These are phyloP conservation scores for Chlorella sp. DNA, from an alignment of 139 green algal species.

Conservation along the genomic window DNA sequence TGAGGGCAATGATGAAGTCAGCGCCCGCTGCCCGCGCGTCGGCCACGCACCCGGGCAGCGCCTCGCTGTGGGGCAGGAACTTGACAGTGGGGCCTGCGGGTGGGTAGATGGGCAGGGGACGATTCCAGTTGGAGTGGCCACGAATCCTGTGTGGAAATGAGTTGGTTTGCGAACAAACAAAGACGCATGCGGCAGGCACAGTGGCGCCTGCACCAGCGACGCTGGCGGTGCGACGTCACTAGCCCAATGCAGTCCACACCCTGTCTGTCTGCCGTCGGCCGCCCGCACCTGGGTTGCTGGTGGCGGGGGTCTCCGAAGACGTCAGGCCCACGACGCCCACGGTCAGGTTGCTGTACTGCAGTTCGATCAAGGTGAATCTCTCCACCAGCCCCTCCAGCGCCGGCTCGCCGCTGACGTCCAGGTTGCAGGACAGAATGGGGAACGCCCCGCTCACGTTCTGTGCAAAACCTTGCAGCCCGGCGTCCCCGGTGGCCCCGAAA, in stretches of 20 bases:
- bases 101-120: background rate
- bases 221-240: no score
- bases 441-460: background rate
- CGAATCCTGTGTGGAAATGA: background rate
- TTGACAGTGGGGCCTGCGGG: background rate
- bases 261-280: no score
- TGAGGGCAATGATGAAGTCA: constrained; percentile 1
- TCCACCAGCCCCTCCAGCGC: constrained; percentile 7
- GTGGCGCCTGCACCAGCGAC: background rate
- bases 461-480: background rate
- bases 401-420: constrained; percentile 15
- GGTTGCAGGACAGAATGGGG: constrained; percentile 5
- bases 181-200: background rate
- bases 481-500: background rate
- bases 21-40: constrained; percentile 3
- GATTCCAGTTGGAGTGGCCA: background rate
- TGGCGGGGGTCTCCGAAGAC: background rate
- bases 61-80: constrained; percentile 12
- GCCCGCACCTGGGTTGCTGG: background rate
- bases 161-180: background rate
- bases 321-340: constrained; percentile 31
- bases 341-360: background rate
- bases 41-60: constrained; percentile 20
- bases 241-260: no score
- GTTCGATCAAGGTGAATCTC: background rate